Conservation (phyloP, 441 rosid genomes). For the Adansonia rubrostipa region DNA sequence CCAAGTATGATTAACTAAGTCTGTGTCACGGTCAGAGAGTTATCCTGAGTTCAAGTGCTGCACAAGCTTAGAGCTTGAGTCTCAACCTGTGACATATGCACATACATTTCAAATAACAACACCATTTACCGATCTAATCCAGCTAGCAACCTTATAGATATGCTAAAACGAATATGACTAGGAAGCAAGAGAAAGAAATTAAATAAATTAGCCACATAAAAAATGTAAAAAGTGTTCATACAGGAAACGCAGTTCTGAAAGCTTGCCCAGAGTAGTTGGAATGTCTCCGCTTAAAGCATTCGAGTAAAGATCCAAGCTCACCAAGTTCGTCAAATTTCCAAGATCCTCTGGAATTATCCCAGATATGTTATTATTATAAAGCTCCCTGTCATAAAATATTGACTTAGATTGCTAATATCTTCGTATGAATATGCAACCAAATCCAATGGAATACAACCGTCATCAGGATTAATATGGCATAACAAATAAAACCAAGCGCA, state of each 20-base stretch:
- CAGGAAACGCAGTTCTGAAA: constrained; percentile 73
- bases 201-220: neutral
- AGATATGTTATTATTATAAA: constrained; percentile 64
- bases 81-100: too few relatives aligned
- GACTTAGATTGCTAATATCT: neutral
- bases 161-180: constrained; percentile 1
- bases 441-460: neutral
- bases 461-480: neutral
- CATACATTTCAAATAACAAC: neutral
- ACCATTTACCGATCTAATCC: neutral
- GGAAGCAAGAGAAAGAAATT: neutral
- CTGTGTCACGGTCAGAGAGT: neutral
- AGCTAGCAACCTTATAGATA: constrained; percentile 1
- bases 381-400: constrained; percentile 61
- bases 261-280: constrained; percentile 70
- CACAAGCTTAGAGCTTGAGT: too few relatives aligned
- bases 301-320: constrained; percentile 92
- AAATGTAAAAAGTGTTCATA: constrained; percentile 41
- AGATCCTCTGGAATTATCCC: constrained; percentile 76
- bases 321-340: constrained; percentile 71
- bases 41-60: too few relatives aligned
- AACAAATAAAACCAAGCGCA: neutral
- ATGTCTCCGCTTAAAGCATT: constrained; percentile 66
- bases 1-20: neutral
- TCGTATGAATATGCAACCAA: neutral